These are phyloP conservation scores for Psilocybe cubensis DNA, from an alignment of 768 basidiomycete genomes.

Conservation along the genomic window DNA sequence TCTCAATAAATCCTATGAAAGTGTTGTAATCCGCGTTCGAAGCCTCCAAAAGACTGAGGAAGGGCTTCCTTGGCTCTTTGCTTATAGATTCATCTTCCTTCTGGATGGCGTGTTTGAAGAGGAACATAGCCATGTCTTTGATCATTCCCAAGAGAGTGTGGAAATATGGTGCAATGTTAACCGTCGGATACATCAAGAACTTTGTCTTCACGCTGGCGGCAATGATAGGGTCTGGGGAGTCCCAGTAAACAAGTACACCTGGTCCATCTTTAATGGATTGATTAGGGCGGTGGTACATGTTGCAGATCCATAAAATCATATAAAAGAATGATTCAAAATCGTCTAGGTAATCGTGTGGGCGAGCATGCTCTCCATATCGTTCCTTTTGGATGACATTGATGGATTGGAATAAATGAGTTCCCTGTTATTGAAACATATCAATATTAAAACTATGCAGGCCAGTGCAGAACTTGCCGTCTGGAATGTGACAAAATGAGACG, in stretches of 20 bases:
- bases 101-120: not conserved
- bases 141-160: not conserved
- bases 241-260: not conserved
- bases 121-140: not conserved
- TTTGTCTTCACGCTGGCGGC: not conserved
- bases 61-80: no score
- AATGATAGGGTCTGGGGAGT: not conserved
- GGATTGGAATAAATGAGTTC: conserved; percentile 15
- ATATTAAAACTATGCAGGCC: no score
- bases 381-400: conserved; percentile 7
- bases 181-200: not conserved
- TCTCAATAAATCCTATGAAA: conserved; percentile 3
- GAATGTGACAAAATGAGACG: no score
- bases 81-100: not conserved
- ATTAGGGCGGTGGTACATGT: not conserved
- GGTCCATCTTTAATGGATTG: not conserved
- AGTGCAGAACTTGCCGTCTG: no score
- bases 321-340: conserved; percentile 18
- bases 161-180: not conserved
- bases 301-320: conserved; percentile 10
- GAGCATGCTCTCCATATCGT: not conserved
- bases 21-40: conserved; percentile 1
- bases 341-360: conserved; percentile 13
- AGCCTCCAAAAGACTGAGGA: not conserved
- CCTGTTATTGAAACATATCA: no score